phyloP scores from a whole-genome alignment of 139 green algal genomes.

The Micromonas pusilla region DNA sequence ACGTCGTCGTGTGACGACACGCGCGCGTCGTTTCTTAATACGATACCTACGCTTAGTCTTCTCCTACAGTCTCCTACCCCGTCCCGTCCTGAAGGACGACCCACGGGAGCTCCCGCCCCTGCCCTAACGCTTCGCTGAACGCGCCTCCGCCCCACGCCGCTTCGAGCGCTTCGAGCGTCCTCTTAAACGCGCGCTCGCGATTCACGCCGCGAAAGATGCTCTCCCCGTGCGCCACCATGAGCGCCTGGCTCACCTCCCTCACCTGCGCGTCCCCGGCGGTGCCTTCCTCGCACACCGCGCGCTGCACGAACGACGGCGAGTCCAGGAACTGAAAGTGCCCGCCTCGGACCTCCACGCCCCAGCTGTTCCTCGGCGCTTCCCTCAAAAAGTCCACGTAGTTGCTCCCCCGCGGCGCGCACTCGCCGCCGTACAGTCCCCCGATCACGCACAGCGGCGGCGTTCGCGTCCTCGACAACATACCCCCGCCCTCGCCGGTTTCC shows the following conservation, averaged over 20 bases:
- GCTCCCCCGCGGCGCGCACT: slow-evolving; percentile 1
- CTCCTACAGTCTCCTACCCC: no score
- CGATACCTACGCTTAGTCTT: no score
- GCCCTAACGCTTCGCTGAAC: background rate
- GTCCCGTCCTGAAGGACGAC: background rate
- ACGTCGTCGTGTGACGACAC: no score
- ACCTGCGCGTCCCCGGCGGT: background rate
- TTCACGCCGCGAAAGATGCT: background rate
- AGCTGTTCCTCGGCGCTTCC: background rate
- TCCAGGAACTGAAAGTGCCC: slow-evolving; percentile 27
- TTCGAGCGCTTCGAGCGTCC: background rate
- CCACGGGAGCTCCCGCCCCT: background rate
- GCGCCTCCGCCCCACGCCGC: background rate
- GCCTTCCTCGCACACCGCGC: background rate
- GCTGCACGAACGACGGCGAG: background rate
- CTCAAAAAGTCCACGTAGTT: slow-evolving; percentile 9
- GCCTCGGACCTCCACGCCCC: background rate
- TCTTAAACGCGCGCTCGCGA: background rate
- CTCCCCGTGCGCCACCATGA: background rate
- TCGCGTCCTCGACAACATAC: no score
- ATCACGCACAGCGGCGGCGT: background rate
- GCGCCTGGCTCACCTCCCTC: slow-evolving; percentile 5
- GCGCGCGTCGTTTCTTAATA: no score
- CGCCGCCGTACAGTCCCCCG: slow-evolving; percentile 1
- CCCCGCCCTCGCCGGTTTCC: background rate